phyloP scores from a whole-genome alignment of 257 asterid species.

The Mitragyna speciosa region DNA sequence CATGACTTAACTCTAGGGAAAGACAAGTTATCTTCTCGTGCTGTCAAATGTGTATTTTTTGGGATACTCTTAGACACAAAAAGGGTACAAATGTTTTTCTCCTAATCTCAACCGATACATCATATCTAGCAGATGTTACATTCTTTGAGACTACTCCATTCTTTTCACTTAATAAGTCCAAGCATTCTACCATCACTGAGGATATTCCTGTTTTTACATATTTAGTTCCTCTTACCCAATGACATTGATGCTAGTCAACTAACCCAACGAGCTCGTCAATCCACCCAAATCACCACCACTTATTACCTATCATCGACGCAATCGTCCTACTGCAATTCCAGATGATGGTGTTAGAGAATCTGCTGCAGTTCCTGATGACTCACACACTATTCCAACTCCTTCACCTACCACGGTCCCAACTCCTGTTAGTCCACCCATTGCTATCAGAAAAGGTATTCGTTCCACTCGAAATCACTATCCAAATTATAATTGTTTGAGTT shows the following conservation, averaged over 20 bases:
- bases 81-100: not conserved
- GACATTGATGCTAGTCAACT: not conserved
- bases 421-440: not conserved
- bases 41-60: conserved; percentile 1
- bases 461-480: not conserved
- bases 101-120: not conserved
- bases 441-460: not conserved
- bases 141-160: not conserved
- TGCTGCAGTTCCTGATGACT: not conserved
- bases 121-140: not conserved
- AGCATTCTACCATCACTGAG: not conserved
- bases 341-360: not conserved
- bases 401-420: not conserved
- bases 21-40: not conserved
- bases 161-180: not conserved
- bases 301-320: not conserved
- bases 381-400: not conserved
- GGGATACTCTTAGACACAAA: not conserved
- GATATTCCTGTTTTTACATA: not conserved
- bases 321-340: not conserved
- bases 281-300: not conserved
- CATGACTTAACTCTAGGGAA: not conserved
- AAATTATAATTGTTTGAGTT: not conserved
- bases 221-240: not conserved
- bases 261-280: too few relatives aligned